A percentile compares a stretch with the other conserved stretches of the same genome.
These are phyloP conservation scores for Lagenidium sp. DNA, from an alignment of 352 stramenopile genomes.

Conservation along the genomic window DNA sequence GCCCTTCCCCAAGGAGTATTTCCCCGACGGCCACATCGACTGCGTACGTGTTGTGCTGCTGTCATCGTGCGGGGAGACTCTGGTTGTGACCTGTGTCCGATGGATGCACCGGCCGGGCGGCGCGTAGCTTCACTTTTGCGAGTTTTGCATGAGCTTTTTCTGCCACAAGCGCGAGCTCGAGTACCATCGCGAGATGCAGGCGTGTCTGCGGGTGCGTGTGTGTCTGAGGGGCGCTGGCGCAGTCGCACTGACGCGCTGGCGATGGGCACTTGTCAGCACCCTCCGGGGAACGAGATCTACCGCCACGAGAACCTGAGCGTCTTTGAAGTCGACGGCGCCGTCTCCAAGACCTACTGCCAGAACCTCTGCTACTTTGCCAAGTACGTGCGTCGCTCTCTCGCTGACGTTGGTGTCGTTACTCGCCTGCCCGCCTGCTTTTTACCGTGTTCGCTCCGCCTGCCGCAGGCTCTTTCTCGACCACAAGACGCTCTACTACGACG, in stretches of 20 bases:
- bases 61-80: neutral
- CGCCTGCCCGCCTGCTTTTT: too few species aligned
- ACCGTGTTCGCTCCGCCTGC: too few species aligned
- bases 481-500: constrained; percentile 99
- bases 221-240: neutral
- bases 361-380: constrained; percentile 99
- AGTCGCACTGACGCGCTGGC: neutral
- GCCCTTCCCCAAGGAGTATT: constrained; percentile 95
- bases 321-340: constrained; percentile 95
- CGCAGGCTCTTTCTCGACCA: constrained; percentile 96
- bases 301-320: constrained; percentile 92
- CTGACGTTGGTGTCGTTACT: neutral
- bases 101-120: too few species aligned
- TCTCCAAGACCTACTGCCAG: constrained; percentile 97
- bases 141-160: constrained; percentile 88
- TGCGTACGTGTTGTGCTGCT: constrained; percentile 28
- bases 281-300: constrained; percentile 89
- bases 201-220: constrained; percentile 46
- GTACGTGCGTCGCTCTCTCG: constrained; percentile 19
- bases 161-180: constrained; percentile 60
- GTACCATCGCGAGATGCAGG: constrained; percentile 52
- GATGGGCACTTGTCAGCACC: constrained; percentile 33
- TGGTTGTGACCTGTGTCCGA: too few species aligned
- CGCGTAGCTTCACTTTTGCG: constrained; percentile 85
- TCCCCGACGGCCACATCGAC: constrained; percentile 77